Base-by-base conservation (phyloP, 805 yeast species). In the Ogataea trehalophila region DNA sequence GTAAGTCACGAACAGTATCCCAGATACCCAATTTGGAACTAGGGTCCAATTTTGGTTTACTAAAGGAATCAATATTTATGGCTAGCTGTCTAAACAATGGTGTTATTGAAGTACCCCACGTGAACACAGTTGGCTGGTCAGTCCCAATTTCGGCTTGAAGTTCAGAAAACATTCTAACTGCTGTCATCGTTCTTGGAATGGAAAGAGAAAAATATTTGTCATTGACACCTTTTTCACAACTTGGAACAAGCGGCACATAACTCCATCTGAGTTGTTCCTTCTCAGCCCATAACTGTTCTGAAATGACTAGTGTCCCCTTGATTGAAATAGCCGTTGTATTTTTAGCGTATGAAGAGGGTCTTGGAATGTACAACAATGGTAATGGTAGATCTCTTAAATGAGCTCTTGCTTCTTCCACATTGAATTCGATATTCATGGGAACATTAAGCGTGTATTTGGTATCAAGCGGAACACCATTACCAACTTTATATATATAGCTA, bases 31-130 rank as follows among this genome's bases (percentile, higher is more conserved):
- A 68, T 55, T 85, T 85, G 4, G 80, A 76, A 2, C 96, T 87
- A 0, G 91, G 91, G 62, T 91, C 98, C 15, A 86, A 68, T 0
- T 95, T 96, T 0, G 96, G 95, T 62, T 92, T 91, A 1, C 95
- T 81, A 60, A 91, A 87, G 40, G 84, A 81, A 57, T 90, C 96
- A 50, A 91, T 76, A 47, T 80, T 84, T 46, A 81, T 69, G 81
- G 87, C 85, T 2, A 83, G 73, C 54, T 88, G 91, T 54, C 88
- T 89, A 31, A 91, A 76, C 1, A 90, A 91, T 16, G 95, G 90
- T 55, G 85, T 88, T n/a, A 34, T 26, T 26, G 39, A 34, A 7
- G 81, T 81, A 34, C 95, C 94, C 95, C 96, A 90, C 0, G 86
- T 78, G 35, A 87, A 79, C 31, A 85, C 69, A 0, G 91, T 80